Base-by-base conservation (phyloP, 2,329 filamentous ascomycete genomes). In the Alternaria burnsii region DNA sequence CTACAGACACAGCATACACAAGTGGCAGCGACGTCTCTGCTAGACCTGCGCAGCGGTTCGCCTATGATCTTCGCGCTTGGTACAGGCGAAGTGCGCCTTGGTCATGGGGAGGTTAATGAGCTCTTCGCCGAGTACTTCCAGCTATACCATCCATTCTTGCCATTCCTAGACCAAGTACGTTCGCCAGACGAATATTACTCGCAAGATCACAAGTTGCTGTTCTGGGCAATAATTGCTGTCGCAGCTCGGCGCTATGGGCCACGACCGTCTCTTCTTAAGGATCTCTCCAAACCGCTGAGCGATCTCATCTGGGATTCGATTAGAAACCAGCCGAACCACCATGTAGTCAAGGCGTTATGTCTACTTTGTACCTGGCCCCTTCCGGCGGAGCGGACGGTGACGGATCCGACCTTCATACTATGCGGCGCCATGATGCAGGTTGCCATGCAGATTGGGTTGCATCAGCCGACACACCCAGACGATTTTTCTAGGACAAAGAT, bases 401-500 rank as follows among this genome's bases (percentile, higher is more conserved):
- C 89, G 8, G 92, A 95, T 68, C 91, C 91, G 3, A 94, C 91
- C 1, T 92, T 94, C 74, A 93, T 92, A 75, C 82, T 94, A 18
- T 90, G 89, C 68, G 91, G 92, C 53, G 87, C 93, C 62, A 93
- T 94, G 90, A 93, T 94, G 87, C 93, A 94, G 80, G 88, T 91
- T 22, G 92, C 92, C 9, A 93, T 92, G 66, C 91, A 92, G 66
- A 93, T 94, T 68, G 91, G 92, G 20, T 83, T 95, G 54, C 91
- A 95, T 72, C 87, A 91, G 48, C 92, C 91, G 12, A 92, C 90
- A 55, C 89, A 94, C 75, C 91, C 91, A 44, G 91, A 94, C 75
- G 92, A 94, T 76, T 95, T 94, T 76, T 93, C 91, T 2, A 83
- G 91, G 51, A 89, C 91, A 28, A 89, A 88, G 2, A 84, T 92